These are phyloP conservation scores for Dioscorea dumetorum DNA, from an alignment of 106 monocot species.

Conservation along the genomic window DNA sequence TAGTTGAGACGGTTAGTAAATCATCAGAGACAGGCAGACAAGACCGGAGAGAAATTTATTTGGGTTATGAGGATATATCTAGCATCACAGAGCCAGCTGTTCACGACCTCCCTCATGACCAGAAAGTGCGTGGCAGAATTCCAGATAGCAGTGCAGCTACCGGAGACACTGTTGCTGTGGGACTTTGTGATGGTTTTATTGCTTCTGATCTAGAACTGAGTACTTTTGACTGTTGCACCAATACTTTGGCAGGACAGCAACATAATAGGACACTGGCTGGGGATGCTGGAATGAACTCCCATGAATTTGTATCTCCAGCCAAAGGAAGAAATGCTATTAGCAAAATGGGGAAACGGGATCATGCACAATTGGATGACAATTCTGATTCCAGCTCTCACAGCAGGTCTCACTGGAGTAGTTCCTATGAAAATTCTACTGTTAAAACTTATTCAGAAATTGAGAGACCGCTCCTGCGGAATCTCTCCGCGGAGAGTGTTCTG, in stretches of 20 bases:
- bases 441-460: conserved; percentile 1
- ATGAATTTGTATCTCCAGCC: conserved; percentile 8
- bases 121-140: not conserved
- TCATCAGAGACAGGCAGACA: conserved; percentile 11
- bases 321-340: too few relatives aligned
- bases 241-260: conserved; percentile 3
- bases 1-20: conserved; percentile 10
- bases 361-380: not conserved
- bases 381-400: conserved; percentile 9
- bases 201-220: not conserved
- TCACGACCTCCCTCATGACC: not conserved
- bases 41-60: conserved; percentile 16
- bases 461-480: conserved; percentile 2
- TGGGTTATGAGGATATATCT: conserved; percentile 2
- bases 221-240: not conserved
- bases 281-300: not conserved
- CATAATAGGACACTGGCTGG: not conserved
- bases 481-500: conserved; percentile 32
- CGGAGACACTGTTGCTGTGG: conserved; percentile 9
- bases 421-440: conserved; percentile 8
- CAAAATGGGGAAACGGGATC: not conserved
- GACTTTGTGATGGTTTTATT: conserved; percentile 6
- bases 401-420: conserved; percentile 8
- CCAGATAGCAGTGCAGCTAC: conserved; percentile 6
- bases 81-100: not conserved